Evolutionary conservation across 306 rosid species (phyloP).

Genomic region (Luffa acutangula): DNA sequence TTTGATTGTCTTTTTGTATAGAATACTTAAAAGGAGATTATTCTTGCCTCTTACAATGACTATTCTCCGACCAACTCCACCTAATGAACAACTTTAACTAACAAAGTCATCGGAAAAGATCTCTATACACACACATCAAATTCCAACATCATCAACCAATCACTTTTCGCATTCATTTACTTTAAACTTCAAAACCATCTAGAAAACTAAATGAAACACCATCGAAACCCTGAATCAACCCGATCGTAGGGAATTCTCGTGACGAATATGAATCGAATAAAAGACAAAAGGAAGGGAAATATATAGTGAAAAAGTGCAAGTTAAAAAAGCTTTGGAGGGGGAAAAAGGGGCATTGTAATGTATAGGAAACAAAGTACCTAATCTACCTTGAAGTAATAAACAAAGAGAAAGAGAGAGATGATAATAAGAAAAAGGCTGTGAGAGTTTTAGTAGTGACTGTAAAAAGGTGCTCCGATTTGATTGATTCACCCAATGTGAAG

Average conservation of each 20-base stretch:
- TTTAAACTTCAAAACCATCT: not conserved
- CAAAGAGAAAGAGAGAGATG: not conserved
- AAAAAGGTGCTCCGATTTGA: not conserved
- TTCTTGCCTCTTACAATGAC: not conserved
- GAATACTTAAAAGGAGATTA: not conserved
- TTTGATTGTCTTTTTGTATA: not conserved
- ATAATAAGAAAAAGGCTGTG: not conserved
- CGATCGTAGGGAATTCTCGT: not conserved
- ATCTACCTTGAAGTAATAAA: constrained; percentile 3
- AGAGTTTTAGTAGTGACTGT: not conserved
- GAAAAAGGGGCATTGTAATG: not conserved
- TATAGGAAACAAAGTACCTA: not conserved
- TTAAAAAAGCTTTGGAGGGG: not conserved
- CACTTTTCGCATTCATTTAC: not conserved
- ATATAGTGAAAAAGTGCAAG: not conserved
- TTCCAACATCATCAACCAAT: not conserved
- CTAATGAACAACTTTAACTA: not conserved
- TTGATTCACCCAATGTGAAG: constrained; percentile 1
- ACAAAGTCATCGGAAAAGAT: not conserved
- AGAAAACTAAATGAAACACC: not conserved
- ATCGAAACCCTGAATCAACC: not conserved
- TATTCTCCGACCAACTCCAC: not conserved
- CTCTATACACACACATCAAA: not conserved
- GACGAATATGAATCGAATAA: not conserved
- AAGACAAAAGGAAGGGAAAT: not conserved